Evolutionary conservation across 1,284 basidiomycete genomes (phyloP).

Genomic region (Gastroboletus turbinatus): DNA sequence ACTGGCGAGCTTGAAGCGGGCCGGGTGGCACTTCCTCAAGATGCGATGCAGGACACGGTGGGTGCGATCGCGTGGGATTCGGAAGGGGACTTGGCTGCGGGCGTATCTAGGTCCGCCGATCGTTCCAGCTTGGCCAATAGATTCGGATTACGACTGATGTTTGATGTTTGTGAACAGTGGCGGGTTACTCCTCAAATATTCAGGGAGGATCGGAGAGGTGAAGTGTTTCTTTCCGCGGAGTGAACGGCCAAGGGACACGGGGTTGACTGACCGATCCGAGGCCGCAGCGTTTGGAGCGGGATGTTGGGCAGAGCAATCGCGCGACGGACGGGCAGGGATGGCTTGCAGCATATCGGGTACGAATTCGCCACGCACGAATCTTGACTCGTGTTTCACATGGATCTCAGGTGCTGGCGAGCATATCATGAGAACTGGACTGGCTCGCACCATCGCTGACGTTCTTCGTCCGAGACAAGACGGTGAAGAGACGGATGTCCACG

Average conservation of each 20-base stretch:
- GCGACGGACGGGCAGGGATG: conserved; percentile 33
- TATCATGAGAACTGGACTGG: conserved; percentile 46
- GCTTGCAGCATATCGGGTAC: conserved; percentile 73
- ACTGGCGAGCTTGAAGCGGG: not conserved
- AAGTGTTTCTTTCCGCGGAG: conserved; percentile 6
- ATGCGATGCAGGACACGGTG: conserved; percentile 69
- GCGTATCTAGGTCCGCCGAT: conserved; percentile 64
- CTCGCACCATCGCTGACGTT: conserved; percentile 42
- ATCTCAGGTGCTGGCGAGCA: conserved; percentile 55
- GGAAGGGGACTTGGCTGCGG: conserved; percentile 53
- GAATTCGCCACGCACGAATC: conserved; percentile 25
- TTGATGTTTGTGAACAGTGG: conserved; percentile 46
- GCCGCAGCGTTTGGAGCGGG: conserved; percentile 66
- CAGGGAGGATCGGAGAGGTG: conserved; percentile 73
- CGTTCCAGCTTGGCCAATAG: too few relatives aligned
- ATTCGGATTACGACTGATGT: not conserved
- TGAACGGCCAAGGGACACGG: not conserved
- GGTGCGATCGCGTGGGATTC: conserved; percentile 60
- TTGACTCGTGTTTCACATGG: conserved; percentile 38
- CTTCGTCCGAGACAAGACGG: conserved; percentile 27
- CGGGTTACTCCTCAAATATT: conserved; percentile 66
- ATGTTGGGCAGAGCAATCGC: conserved; percentile 59
- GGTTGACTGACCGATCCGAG: conserved; percentile 32
- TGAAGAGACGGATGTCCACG: conserved; percentile 41
- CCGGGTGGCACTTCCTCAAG: conserved; percentile 18